Conservation (phyloP, 1,139 yeast species). For the Blastobotrys malaysiensis region DNA sequence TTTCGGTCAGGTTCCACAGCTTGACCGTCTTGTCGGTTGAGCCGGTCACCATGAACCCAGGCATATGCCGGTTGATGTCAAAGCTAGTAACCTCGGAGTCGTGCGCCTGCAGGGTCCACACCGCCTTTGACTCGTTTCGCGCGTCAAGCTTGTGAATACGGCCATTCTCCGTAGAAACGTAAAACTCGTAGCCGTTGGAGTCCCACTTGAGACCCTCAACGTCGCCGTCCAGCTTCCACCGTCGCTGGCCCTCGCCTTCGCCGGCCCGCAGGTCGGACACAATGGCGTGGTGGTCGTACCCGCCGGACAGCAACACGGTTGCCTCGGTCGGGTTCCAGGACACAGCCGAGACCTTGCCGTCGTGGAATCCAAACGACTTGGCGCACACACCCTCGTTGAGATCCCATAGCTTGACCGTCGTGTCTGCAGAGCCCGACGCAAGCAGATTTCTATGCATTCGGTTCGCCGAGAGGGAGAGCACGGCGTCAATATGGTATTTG, state of each 20-base stretch:
- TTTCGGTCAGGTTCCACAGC: slow-evolving; percentile 60
- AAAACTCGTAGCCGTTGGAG: slow-evolving; percentile 55
- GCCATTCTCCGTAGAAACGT: slow-evolving; percentile 92
- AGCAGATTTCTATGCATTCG: slow-evolving; percentile 74
- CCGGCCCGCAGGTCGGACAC: slow-evolving; percentile 79
- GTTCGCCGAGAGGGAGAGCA: slow-evolving; percentile 81
- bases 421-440: slow-evolving; percentile 94
- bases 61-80: slow-evolving; percentile 59
- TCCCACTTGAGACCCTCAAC: slow-evolving; percentile 79
- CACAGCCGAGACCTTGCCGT: slow-evolving; percentile 77
- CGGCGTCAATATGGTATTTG: slow-evolving; percentile 91
- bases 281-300: slow-evolving; percentile 80
- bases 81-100: slow-evolving; percentile 88
- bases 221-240: slow-evolving; percentile 66
- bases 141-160: slow-evolving; percentile 85
- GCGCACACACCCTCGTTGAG: slow-evolving; percentile 69
- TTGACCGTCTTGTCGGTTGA: slow-evolving; percentile 86
- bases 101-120: slow-evolving; percentile 97
- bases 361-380: slow-evolving; percentile 45
- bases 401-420: slow-evolving; percentile 95
- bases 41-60: slow-evolving; percentile 76
- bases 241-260: slow-evolving; percentile 61
- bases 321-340: slow-evolving; percentile 79
- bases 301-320: slow-evolving; percentile 83
- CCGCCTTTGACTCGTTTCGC: slow-evolving; percentile 56